Conservation (phyloP, 73 alveolate species). For the Effrenium voratum region DNA sequence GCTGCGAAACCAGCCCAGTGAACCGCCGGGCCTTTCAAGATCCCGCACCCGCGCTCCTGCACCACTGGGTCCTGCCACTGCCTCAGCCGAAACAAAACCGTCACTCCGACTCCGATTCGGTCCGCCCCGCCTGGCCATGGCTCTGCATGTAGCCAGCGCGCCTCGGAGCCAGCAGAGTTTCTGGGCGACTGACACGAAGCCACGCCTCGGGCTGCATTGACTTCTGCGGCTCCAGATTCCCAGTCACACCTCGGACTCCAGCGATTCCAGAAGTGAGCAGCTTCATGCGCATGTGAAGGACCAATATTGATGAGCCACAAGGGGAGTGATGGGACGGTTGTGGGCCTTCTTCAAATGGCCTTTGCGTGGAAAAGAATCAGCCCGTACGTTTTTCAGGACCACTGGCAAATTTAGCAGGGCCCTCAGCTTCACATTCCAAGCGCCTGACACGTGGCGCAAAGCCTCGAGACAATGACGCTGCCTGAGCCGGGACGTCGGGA, state of each 20-base stretch:
- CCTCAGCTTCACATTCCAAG: background rate
- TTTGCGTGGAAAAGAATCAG: too few species aligned
- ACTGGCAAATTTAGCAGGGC: background rate
- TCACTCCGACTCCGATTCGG: background rate
- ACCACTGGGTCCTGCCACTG: slow-evolving; percentile 38
- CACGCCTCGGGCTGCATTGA: slow-evolving; percentile 13
- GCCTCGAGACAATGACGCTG: slow-evolving; percentile 67
- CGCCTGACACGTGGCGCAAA: slow-evolving; percentile 32
- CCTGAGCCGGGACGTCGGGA: background rate
- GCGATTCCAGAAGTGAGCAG: background rate
- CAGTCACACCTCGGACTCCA: background rate
- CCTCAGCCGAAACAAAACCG: background rate
- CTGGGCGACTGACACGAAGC: background rate
- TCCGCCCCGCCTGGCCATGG: background rate
- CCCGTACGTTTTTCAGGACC: too few species aligned
- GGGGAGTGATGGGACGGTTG: background rate
- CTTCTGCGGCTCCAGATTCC: slow-evolving; percentile 7
- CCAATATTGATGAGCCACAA: background rate
- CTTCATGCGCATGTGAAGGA: background rate
- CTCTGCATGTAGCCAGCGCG: slow-evolving; percentile 33
- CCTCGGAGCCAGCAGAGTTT: too few species aligned
- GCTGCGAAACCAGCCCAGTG: too few species aligned
- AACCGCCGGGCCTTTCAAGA: slow-evolving; percentile 28
- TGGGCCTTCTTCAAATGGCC: too few species aligned
- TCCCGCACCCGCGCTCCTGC: slow-evolving; percentile 45